Percentiles rank a stretch among this genome's conserved stretches.
Evolutionary conservation across 495 filamentous ascomycete species (phyloP).

Genomic region (Barbatosphaeria neglecta): DNA sequence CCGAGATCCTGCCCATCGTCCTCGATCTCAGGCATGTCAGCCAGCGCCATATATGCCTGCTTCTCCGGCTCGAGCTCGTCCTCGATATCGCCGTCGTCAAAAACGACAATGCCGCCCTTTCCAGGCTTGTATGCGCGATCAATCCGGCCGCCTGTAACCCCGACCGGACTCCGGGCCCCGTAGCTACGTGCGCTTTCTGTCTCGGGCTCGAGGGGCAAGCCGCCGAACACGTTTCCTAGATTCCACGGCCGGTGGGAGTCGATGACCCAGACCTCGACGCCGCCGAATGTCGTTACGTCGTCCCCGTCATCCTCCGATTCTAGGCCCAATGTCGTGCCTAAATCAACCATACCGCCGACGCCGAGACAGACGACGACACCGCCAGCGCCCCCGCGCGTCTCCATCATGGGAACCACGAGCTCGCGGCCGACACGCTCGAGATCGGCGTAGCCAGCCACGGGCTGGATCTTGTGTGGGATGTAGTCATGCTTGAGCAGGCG

Average conservation of each 20-base stretch:
- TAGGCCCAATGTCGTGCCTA: slow-evolving; percentile 62
- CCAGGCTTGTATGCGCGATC: slow-evolving; percentile 59
- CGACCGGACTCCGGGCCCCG: slow-evolving; percentile 35
- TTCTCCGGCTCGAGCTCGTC: slow-evolving; percentile 65
- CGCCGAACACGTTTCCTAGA: slow-evolving; percentile 81
- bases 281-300: slow-evolving; percentile 47
- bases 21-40: slow-evolving; percentile 83
- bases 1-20: slow-evolving; percentile 51
- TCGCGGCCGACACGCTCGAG: slow-evolving; percentile 65
- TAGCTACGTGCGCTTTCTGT: slow-evolving; percentile 33
- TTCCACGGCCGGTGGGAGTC: slow-evolving; percentile 93
- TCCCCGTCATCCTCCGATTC: slow-evolving; percentile 43
- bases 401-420: slow-evolving; percentile 71
- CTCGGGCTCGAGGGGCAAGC: slow-evolving; percentile 39
- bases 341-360: slow-evolving; percentile 79
- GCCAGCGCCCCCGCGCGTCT: slow-evolving; percentile 64
- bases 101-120: slow-evolving; percentile 76
- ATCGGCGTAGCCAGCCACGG: slow-evolving; percentile 85
- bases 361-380: slow-evolving; percentile 88
- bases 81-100: slow-evolving; percentile 93
- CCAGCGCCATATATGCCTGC: slow-evolving; percentile 69
- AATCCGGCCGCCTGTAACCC: slow-evolving; percentile 55
- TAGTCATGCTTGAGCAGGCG: slow-evolving; percentile 88
- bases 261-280: slow-evolving; percentile 88
- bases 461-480: slow-evolving; percentile 95